These are phyloP conservation scores for Cyberlindnera xylosilytica DNA, from an alignment of 805 yeast genomes.

Conservation along the genomic window DNA sequence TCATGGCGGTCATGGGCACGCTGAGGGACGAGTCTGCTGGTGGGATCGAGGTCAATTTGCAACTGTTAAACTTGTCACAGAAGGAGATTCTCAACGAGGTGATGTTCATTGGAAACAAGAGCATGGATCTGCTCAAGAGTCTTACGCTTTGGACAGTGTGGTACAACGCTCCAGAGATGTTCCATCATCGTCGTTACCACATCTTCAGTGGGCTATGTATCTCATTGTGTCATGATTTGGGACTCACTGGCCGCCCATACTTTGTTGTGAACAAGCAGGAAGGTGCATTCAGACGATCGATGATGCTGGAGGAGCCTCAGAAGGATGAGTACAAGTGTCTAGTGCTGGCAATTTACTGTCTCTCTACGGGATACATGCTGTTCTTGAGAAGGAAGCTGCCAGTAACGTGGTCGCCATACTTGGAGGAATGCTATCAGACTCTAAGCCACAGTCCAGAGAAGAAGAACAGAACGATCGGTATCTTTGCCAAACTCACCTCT, in stretches of 20 bases:
- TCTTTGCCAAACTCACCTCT: conserved; percentile 56
- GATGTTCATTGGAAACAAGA: conserved; percentile 66
- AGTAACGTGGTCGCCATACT: conserved; percentile 58
- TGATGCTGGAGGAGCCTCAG: conserved; percentile 35
- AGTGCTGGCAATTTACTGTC: conserved; percentile 56
- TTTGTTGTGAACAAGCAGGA: conserved; percentile 39
- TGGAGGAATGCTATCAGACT: conserved; percentile 56
- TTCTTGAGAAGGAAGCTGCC: conserved; percentile 62
- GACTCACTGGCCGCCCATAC: conserved; percentile 55
- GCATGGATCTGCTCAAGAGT: conserved; percentile 62
- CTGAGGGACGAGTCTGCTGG: conserved; percentile 27
- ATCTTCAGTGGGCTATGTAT: conserved; percentile 63
- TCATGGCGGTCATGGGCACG: conserved; percentile 60
- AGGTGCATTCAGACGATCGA: conserved; percentile 39
- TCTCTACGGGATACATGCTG: conserved; percentile 60
- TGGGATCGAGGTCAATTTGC: conserved; percentile 38
- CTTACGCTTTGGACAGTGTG: conserved; percentile 63
- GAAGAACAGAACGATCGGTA: conserved; percentile 44
- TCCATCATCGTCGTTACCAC: conserved; percentile 75
- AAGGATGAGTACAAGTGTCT: conserved; percentile 47
- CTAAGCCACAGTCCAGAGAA: conserved; percentile 37
- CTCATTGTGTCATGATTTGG: conserved; percentile 71
- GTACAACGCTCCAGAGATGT: conserved; percentile 83
- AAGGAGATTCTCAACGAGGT: conserved; percentile 54
- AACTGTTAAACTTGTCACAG: conserved; percentile 51